These are phyloP conservation scores for Chlamydomonas eustigma DNA, from an alignment of 139 green algal species.

Conservation along the genomic window DNA sequence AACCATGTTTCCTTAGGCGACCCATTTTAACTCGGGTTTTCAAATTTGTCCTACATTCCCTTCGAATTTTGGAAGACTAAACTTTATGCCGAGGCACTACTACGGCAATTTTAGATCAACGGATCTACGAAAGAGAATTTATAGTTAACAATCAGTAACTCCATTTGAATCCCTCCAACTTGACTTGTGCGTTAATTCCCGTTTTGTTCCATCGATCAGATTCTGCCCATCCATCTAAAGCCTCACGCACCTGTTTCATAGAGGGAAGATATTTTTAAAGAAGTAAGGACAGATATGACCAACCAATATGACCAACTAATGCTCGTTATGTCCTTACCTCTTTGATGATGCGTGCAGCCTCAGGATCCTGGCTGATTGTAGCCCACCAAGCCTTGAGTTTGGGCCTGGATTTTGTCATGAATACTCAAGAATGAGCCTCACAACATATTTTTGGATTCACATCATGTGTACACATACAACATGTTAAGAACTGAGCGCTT, in stretches of 20 bases:
- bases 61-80: no score
- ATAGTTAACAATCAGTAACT: no score
- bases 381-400: slow-evolving; percentile 61
- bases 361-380: not conserved
- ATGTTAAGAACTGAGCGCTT: not conserved
- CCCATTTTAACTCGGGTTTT: no score
- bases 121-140: no score
- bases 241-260: not conserved
- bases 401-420: no score
- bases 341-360: not conserved
- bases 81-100: no score
- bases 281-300: not conserved
- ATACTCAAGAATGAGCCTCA: no score
- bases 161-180: not conserved
- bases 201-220: not conserved
- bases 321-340: not conserved
- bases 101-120: no score
- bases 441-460: no score
- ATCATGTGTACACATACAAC: not conserved
- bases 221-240: not conserved
- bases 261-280: not conserved
- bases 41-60: no score
- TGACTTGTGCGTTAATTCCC: slow-evolving; percentile 23
- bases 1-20: no score
- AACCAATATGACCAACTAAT: not conserved